Evolutionary conservation across 1,139 yeast genomes (phyloP).

Genomic region (Sugiyamaella grinbergsii): DNA sequence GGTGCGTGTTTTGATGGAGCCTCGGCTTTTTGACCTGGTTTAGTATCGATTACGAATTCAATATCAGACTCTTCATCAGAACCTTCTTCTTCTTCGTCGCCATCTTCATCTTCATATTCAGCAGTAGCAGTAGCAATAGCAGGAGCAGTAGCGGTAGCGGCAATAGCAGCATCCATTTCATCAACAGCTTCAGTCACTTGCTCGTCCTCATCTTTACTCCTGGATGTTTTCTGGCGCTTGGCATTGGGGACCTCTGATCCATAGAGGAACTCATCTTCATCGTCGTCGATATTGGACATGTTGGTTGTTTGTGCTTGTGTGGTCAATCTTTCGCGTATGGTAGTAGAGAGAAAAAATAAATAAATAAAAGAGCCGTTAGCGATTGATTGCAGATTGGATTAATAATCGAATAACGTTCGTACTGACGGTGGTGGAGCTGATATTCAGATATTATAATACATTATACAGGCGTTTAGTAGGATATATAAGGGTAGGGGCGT

Average conservation of each 20-base stretch:
- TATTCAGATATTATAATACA: too few relatives aligned
- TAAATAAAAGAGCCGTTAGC: not conserved
- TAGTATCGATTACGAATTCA: constrained; percentile 62
- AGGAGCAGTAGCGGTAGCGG: not conserved
- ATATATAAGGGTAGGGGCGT: too few relatives aligned
- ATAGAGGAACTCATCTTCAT: constrained; percentile 83
- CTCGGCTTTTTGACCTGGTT: constrained; percentile 41
- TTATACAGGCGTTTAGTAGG: too few relatives aligned
- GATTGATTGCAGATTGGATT: not conserved
- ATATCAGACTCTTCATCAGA: constrained; percentile 50
- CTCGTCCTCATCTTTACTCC: not conserved
- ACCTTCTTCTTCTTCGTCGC: constrained; percentile 39
- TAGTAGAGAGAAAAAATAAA: not conserved
- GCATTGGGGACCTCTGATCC: constrained; percentile 65
- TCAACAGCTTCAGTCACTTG: not conserved
- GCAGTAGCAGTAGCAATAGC: constrained; percentile 29
- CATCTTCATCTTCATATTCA: constrained; percentile 36
- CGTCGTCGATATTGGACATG: constrained; percentile 47
- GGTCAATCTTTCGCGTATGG: not conserved
- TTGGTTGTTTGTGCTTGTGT: not conserved
- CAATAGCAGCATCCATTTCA: not conserved
- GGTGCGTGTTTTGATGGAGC: constrained; percentile 41
- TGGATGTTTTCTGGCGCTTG: constrained; percentile 38
- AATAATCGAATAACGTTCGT: too few relatives aligned
- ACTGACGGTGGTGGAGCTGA: too few relatives aligned